Evolutionary conservation across 176 grass and related monocot species (phyloP).

Genomic region (Alopecurus myosuroides): DNA sequence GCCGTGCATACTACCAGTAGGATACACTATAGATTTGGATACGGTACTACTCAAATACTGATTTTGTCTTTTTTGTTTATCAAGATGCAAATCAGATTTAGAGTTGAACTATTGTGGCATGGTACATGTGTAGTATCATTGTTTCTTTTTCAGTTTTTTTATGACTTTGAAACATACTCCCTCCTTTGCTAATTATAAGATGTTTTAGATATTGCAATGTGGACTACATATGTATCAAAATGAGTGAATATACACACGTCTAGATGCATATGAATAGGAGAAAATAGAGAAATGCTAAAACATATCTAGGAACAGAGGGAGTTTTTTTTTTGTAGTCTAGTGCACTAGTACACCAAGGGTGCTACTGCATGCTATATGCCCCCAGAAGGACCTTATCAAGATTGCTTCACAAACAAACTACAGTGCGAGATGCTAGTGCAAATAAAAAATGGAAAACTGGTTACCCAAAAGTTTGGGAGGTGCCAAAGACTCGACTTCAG

Average conservation of each 20-base stretch:
- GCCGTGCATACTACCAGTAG: not conserved
- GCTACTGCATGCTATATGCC: not conserved
- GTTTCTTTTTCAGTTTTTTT: not conserved
- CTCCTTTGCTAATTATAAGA: too few species aligned
- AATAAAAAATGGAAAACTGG: not conserved
- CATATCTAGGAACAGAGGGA: too few species aligned
- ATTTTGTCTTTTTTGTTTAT: not conserved
- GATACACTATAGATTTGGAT: not conserved
- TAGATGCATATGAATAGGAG: too few species aligned
- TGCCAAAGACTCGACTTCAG: not conserved
- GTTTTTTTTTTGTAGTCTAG: not conserved
- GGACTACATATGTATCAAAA: too few species aligned
- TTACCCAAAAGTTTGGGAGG: not conserved
- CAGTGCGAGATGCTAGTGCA: not conserved
- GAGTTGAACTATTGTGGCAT: not conserved
- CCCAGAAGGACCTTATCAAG: not conserved
- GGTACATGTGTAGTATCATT: not conserved
- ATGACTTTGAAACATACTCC: not conserved
- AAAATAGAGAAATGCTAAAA: too few species aligned
- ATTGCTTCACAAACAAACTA: not conserved
- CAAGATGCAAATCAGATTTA: not conserved
- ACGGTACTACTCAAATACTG: not conserved
- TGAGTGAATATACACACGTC: too few species aligned
- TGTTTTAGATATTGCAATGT: too few species aligned
- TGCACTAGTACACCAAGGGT: not conserved